These are phyloP conservation scores for Phytophthora pseudosyringae DNA, from an alignment of 352 stramenopile genomes.

Conservation along the genomic window DNA sequence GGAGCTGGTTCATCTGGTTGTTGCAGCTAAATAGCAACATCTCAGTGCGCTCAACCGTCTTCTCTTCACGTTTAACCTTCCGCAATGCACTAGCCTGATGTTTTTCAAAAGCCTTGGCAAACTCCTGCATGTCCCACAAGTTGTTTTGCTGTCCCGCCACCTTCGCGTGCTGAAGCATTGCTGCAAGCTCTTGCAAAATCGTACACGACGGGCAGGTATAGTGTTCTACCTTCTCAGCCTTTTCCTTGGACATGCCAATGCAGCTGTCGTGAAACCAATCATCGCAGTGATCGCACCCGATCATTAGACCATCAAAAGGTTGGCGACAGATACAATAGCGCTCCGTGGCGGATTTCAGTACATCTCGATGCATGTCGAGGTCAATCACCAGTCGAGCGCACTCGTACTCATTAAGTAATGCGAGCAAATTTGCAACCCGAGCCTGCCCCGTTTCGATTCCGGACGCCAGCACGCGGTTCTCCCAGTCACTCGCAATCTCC, in stretches of 20 bases:
- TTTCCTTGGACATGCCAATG: slow-evolving; percentile 92
- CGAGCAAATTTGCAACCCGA: slow-evolving; percentile 70
- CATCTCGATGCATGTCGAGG: slow-evolving; percentile 87
- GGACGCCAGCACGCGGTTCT: slow-evolving; percentile 73
- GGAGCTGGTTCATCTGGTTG: slow-evolving; percentile 84
- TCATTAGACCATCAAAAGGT: slow-evolving; percentile 92
- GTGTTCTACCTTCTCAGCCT: slow-evolving; percentile 95
- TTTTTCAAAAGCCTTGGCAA: slow-evolving; percentile 87
- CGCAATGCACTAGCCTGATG: slow-evolving; percentile 71
- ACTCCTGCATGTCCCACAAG: slow-evolving; percentile 84
- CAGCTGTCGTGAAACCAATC: slow-evolving; percentile 93
- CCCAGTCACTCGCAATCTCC: slow-evolving; percentile 81
- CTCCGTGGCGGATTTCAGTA: slow-evolving; percentile 93
- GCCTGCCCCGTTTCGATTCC: slow-evolving; percentile 84
- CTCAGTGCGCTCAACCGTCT: slow-evolving; percentile 81
- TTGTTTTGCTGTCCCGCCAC: slow-evolving; percentile 66
- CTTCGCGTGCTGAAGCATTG: slow-evolving; percentile 52
- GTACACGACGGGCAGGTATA: slow-evolving; percentile 95
- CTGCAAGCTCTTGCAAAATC: slow-evolving; percentile 89
- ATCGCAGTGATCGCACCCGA: slow-evolving; percentile 88
- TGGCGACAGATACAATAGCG: slow-evolving; percentile 91
- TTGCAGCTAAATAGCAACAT: slow-evolving; percentile 80
- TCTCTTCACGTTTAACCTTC: slow-evolving; percentile 88
- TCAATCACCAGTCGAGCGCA: slow-evolving; percentile 80
- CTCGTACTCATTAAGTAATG: slow-evolving; percentile 84